phyloP scores from a whole-genome alignment of 129 eudicot species.

The Dittrichia graveolens region DNA sequence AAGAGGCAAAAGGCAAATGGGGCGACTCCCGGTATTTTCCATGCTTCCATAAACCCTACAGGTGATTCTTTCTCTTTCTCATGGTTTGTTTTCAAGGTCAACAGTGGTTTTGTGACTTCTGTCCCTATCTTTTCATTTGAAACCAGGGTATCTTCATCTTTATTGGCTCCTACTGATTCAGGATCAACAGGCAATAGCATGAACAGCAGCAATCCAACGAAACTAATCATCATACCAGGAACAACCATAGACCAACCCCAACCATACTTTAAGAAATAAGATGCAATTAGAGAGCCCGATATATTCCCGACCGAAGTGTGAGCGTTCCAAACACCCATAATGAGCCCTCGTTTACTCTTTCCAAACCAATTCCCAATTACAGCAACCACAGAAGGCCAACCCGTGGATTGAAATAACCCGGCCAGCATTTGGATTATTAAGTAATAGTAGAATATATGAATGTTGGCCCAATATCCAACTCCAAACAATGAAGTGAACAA shows the following conservation, averaged over 20 bases:
- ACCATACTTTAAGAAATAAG: conserved; percentile 72
- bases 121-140: conserved; percentile 45
- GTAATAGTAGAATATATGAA: conserved; percentile 76
- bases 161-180: conserved; percentile 55
- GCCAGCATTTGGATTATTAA: conserved; percentile 85
- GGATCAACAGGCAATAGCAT: conserved; percentile 74
- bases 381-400: conserved; percentile 99
- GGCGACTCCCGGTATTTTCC: conserved; percentile 98
- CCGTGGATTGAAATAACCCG: conserved; percentile 92
- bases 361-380: conserved; percentile 97
- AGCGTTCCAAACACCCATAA: conserved; percentile 98
- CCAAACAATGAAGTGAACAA: conserved; percentile 83
- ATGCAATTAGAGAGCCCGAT: conserved; percentile 82
- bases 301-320: conserved; percentile 92
- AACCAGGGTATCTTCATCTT: conserved; percentile 42
- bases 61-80: conserved; percentile 52
- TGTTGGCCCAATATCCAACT: conserved; percentile 81
- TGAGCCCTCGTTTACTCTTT: conserved; percentile 80
- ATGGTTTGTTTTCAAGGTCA: conserved; percentile 29
- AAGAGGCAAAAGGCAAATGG: conserved; percentile 88
- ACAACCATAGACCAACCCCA: conserved; percentile 99
- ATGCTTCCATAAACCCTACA: conserved; percentile 84
- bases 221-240: conserved; percentile 70
- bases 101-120: conserved; percentile 52
- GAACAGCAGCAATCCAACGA: conserved; percentile 60